phyloP scores from a whole-genome alignment of 2,329 filamentous ascomycete species.

The Cryphonectria radicalis region DNA sequence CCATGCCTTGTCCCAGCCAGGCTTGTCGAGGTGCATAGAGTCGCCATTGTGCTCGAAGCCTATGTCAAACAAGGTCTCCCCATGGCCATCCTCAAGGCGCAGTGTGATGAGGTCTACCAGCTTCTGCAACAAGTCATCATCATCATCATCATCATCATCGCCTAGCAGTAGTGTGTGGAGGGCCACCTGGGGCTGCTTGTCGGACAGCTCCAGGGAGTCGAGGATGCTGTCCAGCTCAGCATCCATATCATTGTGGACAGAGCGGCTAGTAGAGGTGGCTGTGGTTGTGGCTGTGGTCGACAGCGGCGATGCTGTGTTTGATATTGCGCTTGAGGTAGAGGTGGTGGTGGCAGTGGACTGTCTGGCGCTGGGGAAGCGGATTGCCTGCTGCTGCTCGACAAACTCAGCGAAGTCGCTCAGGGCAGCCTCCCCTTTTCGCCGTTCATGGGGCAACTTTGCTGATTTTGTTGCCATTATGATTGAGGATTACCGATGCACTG shows the following conservation, averaged over 20 bases:
- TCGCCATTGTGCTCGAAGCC: conserved; percentile 91
- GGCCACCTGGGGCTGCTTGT: conserved; percentile 68
- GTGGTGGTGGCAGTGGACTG: neutral
- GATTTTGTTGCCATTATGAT: conserved; percentile 58
- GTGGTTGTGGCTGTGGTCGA: conserved; percentile 21
- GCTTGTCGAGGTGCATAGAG: conserved; percentile 73
- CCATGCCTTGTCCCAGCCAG: conserved; percentile 77
- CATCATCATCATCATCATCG: conserved; percentile 36
- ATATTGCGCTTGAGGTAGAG: neutral
- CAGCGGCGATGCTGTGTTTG: neutral
- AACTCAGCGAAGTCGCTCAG: conserved; percentile 97
- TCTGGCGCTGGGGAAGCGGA: conserved; percentile 58
- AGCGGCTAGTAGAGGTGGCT: conserved; percentile 37
- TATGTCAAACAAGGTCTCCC: conserved; percentile 89
- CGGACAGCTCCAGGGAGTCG: conserved; percentile 81
- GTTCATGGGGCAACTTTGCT: conserved; percentile 72
- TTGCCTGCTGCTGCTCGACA: conserved; percentile 88
- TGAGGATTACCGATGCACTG: conserved; percentile 20
- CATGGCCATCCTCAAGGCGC: conserved; percentile 80
- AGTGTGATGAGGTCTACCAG: conserved; percentile 69
- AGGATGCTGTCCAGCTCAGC: conserved; percentile 91
- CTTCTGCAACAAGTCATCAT: conserved; percentile 64
- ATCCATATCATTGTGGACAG: conserved; percentile 57
- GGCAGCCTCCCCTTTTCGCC: conserved; percentile 85
- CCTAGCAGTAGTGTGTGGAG: conserved; percentile 78